Conservation (phyloP, 768 basidiomycete genomes). For the Xerocomellus chrysenteron region DNA sequence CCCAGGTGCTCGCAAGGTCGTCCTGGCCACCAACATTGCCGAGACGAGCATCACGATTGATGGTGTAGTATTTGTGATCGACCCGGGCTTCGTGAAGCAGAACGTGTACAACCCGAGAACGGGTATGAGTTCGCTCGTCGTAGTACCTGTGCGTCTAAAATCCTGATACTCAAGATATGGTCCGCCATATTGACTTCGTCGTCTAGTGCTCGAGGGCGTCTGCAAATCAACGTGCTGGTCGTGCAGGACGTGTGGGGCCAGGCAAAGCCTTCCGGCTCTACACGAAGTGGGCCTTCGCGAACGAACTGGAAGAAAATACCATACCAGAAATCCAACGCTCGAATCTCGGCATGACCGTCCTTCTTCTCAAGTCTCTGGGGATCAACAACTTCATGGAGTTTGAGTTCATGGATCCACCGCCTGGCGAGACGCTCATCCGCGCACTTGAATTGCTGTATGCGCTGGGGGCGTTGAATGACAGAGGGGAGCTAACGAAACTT, state of each 20-base stretch:
- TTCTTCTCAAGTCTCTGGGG: conserved; percentile 92
- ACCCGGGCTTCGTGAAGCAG: conserved; percentile 99
- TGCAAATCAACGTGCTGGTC: conserved; percentile 94
- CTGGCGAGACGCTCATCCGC: conserved; percentile 95
- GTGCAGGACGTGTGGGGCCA: conserved; percentile 96
- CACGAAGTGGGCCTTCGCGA: conserved; percentile 96
- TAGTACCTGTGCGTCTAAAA: conserved; percentile 78
- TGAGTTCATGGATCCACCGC: conserved; percentile 98
- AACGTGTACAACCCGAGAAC: conserved; percentile 98
- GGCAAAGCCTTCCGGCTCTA: conserved; percentile 98
- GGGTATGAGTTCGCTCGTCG: conserved; percentile 95
- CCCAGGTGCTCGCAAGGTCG: conserved; percentile 93
- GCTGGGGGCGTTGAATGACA: conserved; percentile 91
- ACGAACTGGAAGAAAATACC: conserved; percentile 96
- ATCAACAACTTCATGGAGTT: conserved; percentile 99
- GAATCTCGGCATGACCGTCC: conserved; percentile 92
- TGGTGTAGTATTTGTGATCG: conserved; percentile 98
- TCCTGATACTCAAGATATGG: background rate
- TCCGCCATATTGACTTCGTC: background rate
- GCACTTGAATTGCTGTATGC: conserved; percentile 94
- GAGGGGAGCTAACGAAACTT: conserved; percentile 95
- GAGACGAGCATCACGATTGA: conserved; percentile 99
- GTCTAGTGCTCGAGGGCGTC: conserved; percentile 91
- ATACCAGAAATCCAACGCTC: conserved; percentile 99
- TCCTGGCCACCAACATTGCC: conserved; percentile 98